phyloP scores from a whole-genome alignment of 164 flowering plant genomes.

The Kalanchoe fedtschenkoi region DNA sequence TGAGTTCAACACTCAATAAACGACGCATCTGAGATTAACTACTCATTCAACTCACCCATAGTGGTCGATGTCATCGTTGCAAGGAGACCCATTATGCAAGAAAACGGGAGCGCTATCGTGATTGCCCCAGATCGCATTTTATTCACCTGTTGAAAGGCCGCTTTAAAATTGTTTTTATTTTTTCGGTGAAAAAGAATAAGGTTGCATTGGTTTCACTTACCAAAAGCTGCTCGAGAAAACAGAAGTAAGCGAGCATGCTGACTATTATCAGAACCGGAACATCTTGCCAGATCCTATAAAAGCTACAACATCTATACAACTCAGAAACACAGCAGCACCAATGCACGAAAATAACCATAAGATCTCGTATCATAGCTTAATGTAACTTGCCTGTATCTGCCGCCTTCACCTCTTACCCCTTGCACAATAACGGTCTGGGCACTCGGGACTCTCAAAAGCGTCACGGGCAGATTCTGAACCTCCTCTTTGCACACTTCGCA shows the following conservation, averaged over 20 bases:
- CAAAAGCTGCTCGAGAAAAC: slow-evolving; percentile 48
- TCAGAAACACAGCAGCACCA: neutral
- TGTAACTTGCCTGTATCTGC: neutral
- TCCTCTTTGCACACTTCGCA: slow-evolving; percentile 76
- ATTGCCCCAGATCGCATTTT: slow-evolving; percentile 35
- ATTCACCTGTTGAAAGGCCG: slow-evolving; percentile 18
- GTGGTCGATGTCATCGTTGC: slow-evolving; percentile 43
- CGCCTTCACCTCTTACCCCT: slow-evolving; percentile 1
- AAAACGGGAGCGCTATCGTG: slow-evolving; percentile 43
- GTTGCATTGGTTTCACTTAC: slow-evolving; percentile 15
- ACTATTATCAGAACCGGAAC: slow-evolving; percentile 41
- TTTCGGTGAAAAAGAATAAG: neutral
- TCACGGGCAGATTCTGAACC: slow-evolving; percentile 58
- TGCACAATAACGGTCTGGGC: slow-evolving; percentile 13
- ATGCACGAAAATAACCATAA: neutral
- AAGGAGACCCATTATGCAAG: slow-evolving; percentile 38
- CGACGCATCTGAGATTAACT: neutral
- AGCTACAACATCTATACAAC: neutral
- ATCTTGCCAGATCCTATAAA: slow-evolving; percentile 41
- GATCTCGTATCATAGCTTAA: too few relatives aligned
- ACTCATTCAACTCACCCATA: slow-evolving; percentile 25
- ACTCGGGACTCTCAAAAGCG: slow-evolving; percentile 45
- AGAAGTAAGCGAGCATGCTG: slow-evolving; percentile 49
- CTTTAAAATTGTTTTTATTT: neutral
- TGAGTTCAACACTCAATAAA: slow-evolving; percentile 4